Conservation (phyloP, 225 moss, liverwort and hornwort genomes). For the Pseudisothecium myosuroides region DNA sequence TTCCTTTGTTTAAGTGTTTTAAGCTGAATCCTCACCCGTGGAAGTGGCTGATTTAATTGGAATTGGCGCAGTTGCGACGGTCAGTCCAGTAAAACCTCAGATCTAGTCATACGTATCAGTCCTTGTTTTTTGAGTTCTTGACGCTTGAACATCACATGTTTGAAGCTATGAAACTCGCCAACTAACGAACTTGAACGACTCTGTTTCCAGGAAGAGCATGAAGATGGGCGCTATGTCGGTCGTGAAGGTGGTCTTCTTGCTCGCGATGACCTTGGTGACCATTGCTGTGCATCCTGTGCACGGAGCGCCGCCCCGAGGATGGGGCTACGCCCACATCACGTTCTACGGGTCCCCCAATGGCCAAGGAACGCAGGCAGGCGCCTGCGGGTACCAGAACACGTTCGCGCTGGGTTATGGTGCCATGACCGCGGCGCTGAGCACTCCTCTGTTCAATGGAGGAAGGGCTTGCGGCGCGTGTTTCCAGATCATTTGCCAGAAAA, state of each 20-base stretch:
- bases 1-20: not conserved
- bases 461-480: constrained; percentile 17
- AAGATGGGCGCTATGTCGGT: not conserved
- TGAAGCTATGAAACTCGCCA: not conserved
- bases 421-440: constrained; percentile 30
- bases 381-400: constrained; percentile 21
- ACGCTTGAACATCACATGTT: not conserved
- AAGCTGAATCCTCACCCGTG: not conserved
- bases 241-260: not conserved
- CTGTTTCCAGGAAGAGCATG: not conserved
- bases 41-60: not conserved
- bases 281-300: not conserved
- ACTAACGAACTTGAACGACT: not conserved
- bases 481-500: not conserved
- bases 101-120: not conserved
- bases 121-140: not conserved
- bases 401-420: constrained; percentile 22
- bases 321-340: not conserved
- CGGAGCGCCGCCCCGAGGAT: not conserved
- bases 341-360: constrained; percentile 20
- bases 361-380: constrained; percentile 20
- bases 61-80: too few species aligned
- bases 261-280: not conserved
- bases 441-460: constrained; percentile 8
- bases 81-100: not conserved